Conservation (phyloP, 2,329 filamentous ascomycete species). For the Ophiostoma perfectum region DNA sequence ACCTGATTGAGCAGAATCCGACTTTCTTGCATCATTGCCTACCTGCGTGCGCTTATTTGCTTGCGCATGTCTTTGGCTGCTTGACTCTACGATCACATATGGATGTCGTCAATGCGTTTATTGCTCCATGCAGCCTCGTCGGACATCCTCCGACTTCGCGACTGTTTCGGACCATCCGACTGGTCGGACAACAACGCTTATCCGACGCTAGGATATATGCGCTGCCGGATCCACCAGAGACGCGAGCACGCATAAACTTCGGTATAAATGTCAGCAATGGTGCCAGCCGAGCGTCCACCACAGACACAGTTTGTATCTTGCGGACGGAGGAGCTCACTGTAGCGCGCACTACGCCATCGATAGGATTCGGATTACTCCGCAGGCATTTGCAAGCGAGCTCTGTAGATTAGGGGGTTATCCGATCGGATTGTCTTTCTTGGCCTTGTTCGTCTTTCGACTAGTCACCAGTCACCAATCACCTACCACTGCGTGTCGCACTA, state of each 20-base stretch:
- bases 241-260: not conserved
- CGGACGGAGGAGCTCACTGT: not conserved
- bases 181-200: conserved; percentile 7
- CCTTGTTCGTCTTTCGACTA: no score
- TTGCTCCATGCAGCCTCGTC: not conserved
- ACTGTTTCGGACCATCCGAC: not conserved
- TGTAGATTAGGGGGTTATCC: not conserved
- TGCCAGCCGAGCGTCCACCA: not conserved
- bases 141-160: not conserved
- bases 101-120: no score
- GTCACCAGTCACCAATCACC: not conserved
- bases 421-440: not conserved
- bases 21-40: not conserved
- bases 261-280: not conserved
- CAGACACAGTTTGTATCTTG: not conserved
- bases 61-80: not conserved
- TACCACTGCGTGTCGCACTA: not conserved
- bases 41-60: not conserved
- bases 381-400: conserved; percentile 9
- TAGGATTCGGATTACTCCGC: conserved; percentile 2
- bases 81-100: no score
- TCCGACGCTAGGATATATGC: conserved; percentile 10
- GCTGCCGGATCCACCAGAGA: not conserved
- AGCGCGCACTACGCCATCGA: not conserved
- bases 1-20: not conserved